phyloP scores from a whole-genome alignment of 805 yeast species.

The Ogataea henricii region DNA sequence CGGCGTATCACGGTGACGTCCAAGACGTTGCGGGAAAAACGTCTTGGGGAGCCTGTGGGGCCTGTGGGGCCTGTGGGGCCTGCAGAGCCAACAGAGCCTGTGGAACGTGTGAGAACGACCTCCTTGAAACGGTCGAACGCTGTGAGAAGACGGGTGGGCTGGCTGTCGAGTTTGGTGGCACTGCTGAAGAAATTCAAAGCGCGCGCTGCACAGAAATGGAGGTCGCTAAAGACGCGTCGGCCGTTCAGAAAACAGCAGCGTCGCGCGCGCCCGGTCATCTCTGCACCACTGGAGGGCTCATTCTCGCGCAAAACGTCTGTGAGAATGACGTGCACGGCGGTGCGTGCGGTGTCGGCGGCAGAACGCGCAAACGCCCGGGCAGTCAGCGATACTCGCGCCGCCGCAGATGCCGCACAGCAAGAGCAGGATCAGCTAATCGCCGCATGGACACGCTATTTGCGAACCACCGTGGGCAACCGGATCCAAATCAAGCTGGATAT shows the following conservation, averaged over 20 bases:
- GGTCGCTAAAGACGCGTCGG: conserved; percentile 15
- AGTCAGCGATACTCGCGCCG: neutral
- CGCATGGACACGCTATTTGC: conserved; percentile 33
- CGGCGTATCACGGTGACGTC: conserved; percentile 18
- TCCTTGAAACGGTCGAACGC: conserved; percentile 35
- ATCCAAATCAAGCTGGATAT: conserved; percentile 33
- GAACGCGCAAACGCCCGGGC: neutral
- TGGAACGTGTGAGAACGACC: conserved; percentile 4
- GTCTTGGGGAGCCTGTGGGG: neutral
- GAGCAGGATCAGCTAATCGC: conserved; percentile 17
- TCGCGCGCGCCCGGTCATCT: conserved; percentile 1
- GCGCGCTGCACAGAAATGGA: conserved; percentile 22
- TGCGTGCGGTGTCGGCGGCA: neutral
- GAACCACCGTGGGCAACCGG: conserved; percentile 27
- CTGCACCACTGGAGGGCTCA: conserved; percentile 4
- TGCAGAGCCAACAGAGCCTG: neutral
- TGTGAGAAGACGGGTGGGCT: conserved; percentile 33
- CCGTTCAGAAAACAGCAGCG: conserved; percentile 1
- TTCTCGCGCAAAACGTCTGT: conserved; percentile 1
- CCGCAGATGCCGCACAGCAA: neutral
- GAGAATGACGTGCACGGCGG: conserved; percentile 1
- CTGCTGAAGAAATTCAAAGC: conserved; percentile 18
- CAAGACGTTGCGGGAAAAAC: conserved; percentile 7
- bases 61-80: neutral
- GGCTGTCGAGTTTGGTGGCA: conserved; percentile 25